Conservation (phyloP, 2,329 filamentous ascomycete genomes). For the Sporothrix curviconia region DNA sequence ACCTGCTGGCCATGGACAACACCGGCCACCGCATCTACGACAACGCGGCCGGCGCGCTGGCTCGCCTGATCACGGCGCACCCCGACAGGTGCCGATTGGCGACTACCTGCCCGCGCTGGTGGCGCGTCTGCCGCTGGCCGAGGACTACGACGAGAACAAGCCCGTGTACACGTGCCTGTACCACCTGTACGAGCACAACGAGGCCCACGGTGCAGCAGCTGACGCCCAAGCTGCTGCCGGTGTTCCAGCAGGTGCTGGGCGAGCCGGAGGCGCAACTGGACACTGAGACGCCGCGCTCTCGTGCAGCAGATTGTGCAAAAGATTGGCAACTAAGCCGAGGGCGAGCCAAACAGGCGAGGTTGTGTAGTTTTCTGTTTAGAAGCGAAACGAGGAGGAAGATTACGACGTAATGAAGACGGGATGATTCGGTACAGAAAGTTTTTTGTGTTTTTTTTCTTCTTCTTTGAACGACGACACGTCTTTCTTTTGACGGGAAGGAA, state of each 20-base stretch:
- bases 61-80: slow-evolving; percentile 85
- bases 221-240: slow-evolving; percentile 60
- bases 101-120: slow-evolving; percentile 79
- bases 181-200: slow-evolving; percentile 68
- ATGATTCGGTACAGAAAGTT: neutral
- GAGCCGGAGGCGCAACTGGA: slow-evolving; percentile 71
- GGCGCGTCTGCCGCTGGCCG: slow-evolving; percentile 74
- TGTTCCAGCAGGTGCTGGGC: slow-evolving; percentile 67
- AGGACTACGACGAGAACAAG: slow-evolving; percentile 95
- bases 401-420: slow-evolving; percentile 1
- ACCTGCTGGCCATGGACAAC: slow-evolving; percentile 68
- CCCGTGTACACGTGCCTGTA: slow-evolving; percentile 88
- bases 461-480: too few relatives aligned
- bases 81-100: slow-evolving; percentile 73
- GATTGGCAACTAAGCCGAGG: neutral
- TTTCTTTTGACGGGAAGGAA: neutral
- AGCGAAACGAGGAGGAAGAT: neutral
- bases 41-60: slow-evolving; percentile 87
- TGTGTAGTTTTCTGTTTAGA: too few relatives aligned
- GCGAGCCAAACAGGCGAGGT: too few relatives aligned
- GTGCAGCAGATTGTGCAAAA: slow-evolving; percentile 57
- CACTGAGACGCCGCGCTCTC: slow-evolving; percentile 59
- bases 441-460: neutral
- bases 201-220: slow-evolving; percentile 63
- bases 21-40: slow-evolving; percentile 67